phyloP scores from a whole-genome alignment of 148 eudicot genomes.

The Chenopodium album region DNA sequence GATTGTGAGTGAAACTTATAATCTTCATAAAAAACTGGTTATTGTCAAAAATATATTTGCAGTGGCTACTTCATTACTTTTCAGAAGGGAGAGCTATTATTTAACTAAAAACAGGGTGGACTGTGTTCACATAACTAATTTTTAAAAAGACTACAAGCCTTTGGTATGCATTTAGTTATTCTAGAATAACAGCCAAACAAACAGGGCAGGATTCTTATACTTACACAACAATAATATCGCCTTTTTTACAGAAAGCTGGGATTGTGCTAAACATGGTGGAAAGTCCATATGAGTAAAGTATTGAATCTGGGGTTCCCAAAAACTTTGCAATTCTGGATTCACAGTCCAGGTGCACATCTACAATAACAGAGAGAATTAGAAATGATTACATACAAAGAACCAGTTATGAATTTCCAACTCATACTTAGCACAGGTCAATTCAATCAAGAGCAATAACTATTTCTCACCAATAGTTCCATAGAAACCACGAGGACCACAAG shows the following conservation, averaged over 20 bases:
- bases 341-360: conserved; percentile 98
- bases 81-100: too few relatives aligned
- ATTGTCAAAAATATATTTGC: too few relatives aligned
- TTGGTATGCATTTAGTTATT: not conserved
- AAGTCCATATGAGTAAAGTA: conserved; percentile 92
- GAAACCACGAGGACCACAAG: conserved; percentile 98
- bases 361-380: conserved; percentile 18
- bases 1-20: too few relatives aligned
- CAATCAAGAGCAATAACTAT: conserved; percentile 1
- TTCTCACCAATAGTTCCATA: conserved; percentile 92
- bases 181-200: not conserved
- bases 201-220: conserved; percentile 34
- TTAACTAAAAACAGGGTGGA: too few relatives aligned
- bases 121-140: too few relatives aligned
- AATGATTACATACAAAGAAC: not conserved
- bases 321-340: conserved; percentile 89
- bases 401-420: not conserved
- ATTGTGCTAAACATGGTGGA: conserved; percentile 94
- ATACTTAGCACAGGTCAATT: not conserved
- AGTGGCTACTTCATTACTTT: too few relatives aligned
- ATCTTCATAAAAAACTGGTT: too few relatives aligned
- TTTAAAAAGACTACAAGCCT: not conserved
- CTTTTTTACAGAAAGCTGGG: conserved; percentile 96
- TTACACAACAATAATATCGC: conserved; percentile 86
- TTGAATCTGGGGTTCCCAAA: conserved; percentile 92